Evolutionary conservation across 176 grass and related monocot genomes (phyloP), one percentile per base, ranked within the genome.

Genomic region (Triticum timopheevii): DNA sequence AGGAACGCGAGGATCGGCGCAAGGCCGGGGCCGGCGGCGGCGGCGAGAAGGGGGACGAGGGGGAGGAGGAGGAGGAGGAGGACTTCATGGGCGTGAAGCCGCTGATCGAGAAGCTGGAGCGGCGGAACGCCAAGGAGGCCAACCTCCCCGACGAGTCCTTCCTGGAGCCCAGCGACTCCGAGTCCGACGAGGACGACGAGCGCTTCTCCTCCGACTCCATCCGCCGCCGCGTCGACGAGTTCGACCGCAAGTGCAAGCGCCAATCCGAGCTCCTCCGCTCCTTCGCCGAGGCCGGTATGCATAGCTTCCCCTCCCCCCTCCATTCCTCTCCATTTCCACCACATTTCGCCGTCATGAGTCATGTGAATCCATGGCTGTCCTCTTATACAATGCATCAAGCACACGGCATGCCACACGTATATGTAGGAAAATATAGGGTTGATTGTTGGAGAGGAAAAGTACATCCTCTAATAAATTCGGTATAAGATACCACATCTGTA

Each of bases 181-280:
- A 96, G 64, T 92, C 84, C 73, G 96, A 96, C 24, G 92, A 92
- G 25, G 93, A 98, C 25, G 96, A 96, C 88, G 93, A 98, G 70
- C 89, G 96, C 56, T 98, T 87, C 90, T 82, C 79, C 33, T 59
- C 74, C 5, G 82, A 86, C 61, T 89, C 88, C 49, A 78, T 94
- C 63, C 61, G 88, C 78, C 91, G 47, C 31, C 93, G 84, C 65
- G 69, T 79, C 28, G 93, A 96, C 42, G 92, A 98, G 84, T 96
- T 96, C 54, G 92, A 95, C 0, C 92, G 87, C 90, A 98, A 91
- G 86, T 92, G 82, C 90, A 87, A 98, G 82, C 90, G 93, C 22
- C 92, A 98, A 59, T 16, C 25, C 23, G 93, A 96, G 65, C 82
- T 94, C 65, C 93, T 96, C 23, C 69, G 83, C 8, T 86, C 79